phyloP scores from a whole-genome alignment of 306 rosid genomes.

The Delonix regia region DNA sequence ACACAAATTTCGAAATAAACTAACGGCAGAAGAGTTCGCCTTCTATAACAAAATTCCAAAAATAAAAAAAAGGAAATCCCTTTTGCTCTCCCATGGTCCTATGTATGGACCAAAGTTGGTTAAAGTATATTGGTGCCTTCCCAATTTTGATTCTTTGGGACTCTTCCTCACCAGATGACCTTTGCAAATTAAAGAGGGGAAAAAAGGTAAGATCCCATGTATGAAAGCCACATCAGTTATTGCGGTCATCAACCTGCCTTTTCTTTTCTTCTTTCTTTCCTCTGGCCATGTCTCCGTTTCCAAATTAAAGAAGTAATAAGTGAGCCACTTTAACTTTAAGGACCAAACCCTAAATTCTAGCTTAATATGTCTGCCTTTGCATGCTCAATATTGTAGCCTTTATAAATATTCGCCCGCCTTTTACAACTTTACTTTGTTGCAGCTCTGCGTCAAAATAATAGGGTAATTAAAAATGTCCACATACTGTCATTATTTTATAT shows the following conservation, averaged over 20 bases:
- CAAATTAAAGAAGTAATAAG: neutral
- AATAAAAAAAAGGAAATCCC: neutral
- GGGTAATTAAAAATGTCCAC: too few relatives aligned
- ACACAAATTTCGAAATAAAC: neutral
- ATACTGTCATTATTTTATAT: neutral
- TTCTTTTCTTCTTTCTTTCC: neutral
- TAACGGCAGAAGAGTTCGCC: neutral
- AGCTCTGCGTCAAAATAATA: neutral
- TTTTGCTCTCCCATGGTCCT: neutral
- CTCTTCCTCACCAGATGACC: neutral
- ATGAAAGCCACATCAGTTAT: neutral
- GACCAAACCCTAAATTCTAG: constrained; percentile 11
- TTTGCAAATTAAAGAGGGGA: neutral
- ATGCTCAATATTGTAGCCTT: neutral
- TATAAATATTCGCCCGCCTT: neutral
- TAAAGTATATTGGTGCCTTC: neutral
- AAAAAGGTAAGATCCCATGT: neutral
- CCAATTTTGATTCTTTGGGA: neutral
- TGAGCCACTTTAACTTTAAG: neutral
- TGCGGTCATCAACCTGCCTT: neutral
- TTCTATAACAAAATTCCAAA: neutral
- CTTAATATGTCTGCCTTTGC: neutral
- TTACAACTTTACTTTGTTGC: neutral
- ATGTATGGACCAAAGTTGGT: neutral
- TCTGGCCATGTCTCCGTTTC: neutral